Evolutionary conservation across 2,329 filamentous ascomycete genomes (phyloP), one percentile per base, ranked within the genome.

Genomic region (Pseudocercospora cruenta): DNA sequence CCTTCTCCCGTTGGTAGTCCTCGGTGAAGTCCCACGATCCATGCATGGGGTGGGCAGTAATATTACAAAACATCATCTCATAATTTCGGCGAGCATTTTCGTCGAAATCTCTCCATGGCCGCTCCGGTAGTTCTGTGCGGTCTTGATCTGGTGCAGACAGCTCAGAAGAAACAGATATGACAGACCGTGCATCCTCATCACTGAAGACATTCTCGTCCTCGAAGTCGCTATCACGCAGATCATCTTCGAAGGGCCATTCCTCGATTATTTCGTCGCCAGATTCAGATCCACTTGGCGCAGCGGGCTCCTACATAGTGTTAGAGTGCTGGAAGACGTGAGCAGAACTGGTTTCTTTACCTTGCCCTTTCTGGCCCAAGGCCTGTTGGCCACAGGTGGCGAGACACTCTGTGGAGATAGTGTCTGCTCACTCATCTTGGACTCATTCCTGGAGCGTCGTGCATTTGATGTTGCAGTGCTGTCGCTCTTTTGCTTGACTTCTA

Each of bases 181-280:
- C 67, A 9, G 71, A 72, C 19, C 63, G 59, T 3, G 64, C 66
- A 31, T 71, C 70, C n/a, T 70, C 68, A 24, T 39, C 19, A 22
- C 68, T 67, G 16, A 69, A 63, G 39, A 63, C 26, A 8, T 71
- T 67, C 87, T 71, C 71, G 19, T 70, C 66, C 1, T 68, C 65
- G 10, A 63, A 36, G 31, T 72, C 61, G 36, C 55, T 58, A 12
- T 36, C 55, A 26, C 16, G 55, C 33, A 39, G 43, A 51, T 69
- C 66, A 39, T 66, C 67, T 4, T 68, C 60, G 12, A 59, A 58
- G 12, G 65, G 63, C 45, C 60, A 62, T 54, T 70, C 66, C 51
- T 70, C 66, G 24, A 85, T 49, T 9, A 60, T 45, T 22, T 67
- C 65, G 26, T 65, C 26, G 16, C 55, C 60, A 39, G 53, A 26